Evolutionary conservation across 768 basidiomycete species (phyloP).

Genomic region (Boletus rubroflammeus): DNA sequence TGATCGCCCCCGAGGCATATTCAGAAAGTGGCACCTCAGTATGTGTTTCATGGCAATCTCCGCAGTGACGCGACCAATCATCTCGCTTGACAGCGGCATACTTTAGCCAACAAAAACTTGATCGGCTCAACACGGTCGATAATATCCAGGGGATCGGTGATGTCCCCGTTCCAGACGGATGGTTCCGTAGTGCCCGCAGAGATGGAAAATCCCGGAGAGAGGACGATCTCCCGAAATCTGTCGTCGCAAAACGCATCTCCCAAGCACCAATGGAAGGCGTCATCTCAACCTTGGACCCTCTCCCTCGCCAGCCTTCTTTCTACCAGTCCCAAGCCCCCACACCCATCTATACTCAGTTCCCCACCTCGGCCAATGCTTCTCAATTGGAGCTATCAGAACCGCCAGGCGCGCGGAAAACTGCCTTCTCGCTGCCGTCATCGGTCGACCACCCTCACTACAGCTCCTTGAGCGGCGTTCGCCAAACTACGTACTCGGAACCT

Average conservation of each 20-base stretch:
- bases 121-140: slow-evolving; percentile 69
- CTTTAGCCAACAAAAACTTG: slow-evolving; percentile 75
- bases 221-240: slow-evolving; percentile 45
- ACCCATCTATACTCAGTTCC: slow-evolving; percentile 31
- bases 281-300: slow-evolving; percentile 18
- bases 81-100: slow-evolving; percentile 59
- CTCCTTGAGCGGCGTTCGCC: slow-evolving; percentile 19
- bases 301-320: slow-evolving; percentile 18
- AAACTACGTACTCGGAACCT: slow-evolving; percentile 34
- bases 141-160: slow-evolving; percentile 64
- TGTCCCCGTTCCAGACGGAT: slow-evolving; percentile 66
- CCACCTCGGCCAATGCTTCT: slow-evolving; percentile 28
- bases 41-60: slow-evolving; percentile 34
- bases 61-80: slow-evolving; percentile 16
- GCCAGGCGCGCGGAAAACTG: slow-evolving; percentile 20
- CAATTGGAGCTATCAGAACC: slow-evolving; percentile 26
- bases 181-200: slow-evolving; percentile 75
- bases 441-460: slow-evolving; percentile 22
- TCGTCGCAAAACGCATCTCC: slow-evolving; percentile 38
- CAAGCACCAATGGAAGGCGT: slow-evolving; percentile 32
- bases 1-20: slow-evolving; percentile 39
- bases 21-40: slow-evolving; percentile 54
- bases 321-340: slow-evolving; percentile 21
- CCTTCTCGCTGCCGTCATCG: slow-evolving; percentile 32
- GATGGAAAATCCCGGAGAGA: slow-evolving; percentile 47